Evolutionary conservation across 106 monocot species (phyloP).

Genomic region (Acorus calamus): DNA sequence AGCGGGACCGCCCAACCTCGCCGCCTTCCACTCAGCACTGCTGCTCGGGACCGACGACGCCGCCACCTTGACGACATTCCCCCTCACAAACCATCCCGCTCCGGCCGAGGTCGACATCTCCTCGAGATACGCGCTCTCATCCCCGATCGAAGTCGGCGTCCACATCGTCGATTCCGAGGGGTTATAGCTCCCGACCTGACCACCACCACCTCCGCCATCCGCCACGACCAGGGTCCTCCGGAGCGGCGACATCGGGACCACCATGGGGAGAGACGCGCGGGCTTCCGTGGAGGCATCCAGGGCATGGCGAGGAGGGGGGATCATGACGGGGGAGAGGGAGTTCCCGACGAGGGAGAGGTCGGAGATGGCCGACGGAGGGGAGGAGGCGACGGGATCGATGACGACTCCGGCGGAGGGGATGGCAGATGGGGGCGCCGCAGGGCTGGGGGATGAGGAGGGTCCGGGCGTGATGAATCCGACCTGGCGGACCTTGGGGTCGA

Average conservation of each 20-base stretch:
- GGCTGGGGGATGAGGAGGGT: slow-evolving; percentile 1
- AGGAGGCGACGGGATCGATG: too few relatives aligned
- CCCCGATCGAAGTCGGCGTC: slow-evolving; percentile 35
- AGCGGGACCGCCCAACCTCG: slow-evolving; percentile 3
- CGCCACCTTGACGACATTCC: too few relatives aligned
- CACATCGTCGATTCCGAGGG: slow-evolving; percentile 33
- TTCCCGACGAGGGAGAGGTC: slow-evolving; percentile 17
- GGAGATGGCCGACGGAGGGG: slow-evolving; percentile 8
- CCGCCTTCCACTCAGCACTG: slow-evolving; percentile 16
- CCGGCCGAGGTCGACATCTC: slow-evolving; percentile 13
- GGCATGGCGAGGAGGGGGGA: slow-evolving; percentile 59
- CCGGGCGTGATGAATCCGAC: slow-evolving; percentile 32
- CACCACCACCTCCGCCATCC: background rate
- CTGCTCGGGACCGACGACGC: slow-evolving; percentile 7
- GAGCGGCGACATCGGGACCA: slow-evolving; percentile 11
- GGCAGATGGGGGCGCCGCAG: slow-evolving; percentile 5
- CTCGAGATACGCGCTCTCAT: slow-evolving; percentile 28
- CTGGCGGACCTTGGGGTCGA: slow-evolving; percentile 31
- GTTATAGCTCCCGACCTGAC: slow-evolving; percentile 57
- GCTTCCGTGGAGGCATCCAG: slow-evolving; percentile 1
- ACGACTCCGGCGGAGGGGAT: background rate
- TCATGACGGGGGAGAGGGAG: slow-evolving; percentile 76
- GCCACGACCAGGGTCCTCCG: slow-evolving; percentile 8
- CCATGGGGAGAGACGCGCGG: too few relatives aligned
- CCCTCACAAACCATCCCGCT: too few relatives aligned